A percentile compares a stretch with the other conserved stretches of the same genome.
phyloP scores from a whole-genome alignment of 2,329 filamentous ascomycete species.

The Ascosphaera aggregata region DNA sequence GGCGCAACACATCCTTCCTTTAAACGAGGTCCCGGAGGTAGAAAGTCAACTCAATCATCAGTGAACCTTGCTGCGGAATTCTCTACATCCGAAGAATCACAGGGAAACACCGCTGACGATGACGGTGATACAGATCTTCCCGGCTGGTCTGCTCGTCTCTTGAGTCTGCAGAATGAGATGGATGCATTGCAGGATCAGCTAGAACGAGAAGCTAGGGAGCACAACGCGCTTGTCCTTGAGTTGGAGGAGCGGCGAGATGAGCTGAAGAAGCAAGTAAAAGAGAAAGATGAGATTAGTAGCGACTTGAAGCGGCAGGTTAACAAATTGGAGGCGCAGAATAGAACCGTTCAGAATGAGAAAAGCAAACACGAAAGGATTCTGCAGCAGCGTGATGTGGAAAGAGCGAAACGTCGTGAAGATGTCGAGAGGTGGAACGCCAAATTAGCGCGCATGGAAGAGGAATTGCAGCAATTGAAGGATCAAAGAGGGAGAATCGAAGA shows the following conservation, averaged over 20 bases:
- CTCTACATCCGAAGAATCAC: slow-evolving; percentile 17
- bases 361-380: slow-evolving; percentile 47
- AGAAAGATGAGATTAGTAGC: slow-evolving; percentile 76
- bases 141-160: slow-evolving; percentile 29
- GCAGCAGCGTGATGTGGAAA: slow-evolving; percentile 35
- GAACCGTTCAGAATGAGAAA: slow-evolving; percentile 54
- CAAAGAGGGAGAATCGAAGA: slow-evolving; percentile 20
- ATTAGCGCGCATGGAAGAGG: slow-evolving; percentile 26
- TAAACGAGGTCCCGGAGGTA: slow-evolving; percentile 45
- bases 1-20: background rate
- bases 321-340: slow-evolving; percentile 57
- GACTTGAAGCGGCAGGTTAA: slow-evolving; percentile 64
- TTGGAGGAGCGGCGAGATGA: slow-evolving; percentile 57
- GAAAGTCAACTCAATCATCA: slow-evolving; percentile 48
- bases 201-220: slow-evolving; percentile 43
- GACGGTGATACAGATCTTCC: slow-evolving; percentile 39
- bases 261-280: slow-evolving; percentile 53
- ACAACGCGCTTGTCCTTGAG: slow-evolving; percentile 39
- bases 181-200: slow-evolving; percentile 54
- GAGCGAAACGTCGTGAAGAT: slow-evolving; percentile 36
- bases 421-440: slow-evolving; percentile 34
- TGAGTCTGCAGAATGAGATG: slow-evolving; percentile 58
- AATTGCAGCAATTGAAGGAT: slow-evolving; percentile 21
- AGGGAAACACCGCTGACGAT: slow-evolving; percentile 17
- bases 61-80: slow-evolving; percentile 9